phyloP scores from a whole-genome alignment of 192 early-diverging fungal species.

The Phlyctochytrium bullatum region DNA sequence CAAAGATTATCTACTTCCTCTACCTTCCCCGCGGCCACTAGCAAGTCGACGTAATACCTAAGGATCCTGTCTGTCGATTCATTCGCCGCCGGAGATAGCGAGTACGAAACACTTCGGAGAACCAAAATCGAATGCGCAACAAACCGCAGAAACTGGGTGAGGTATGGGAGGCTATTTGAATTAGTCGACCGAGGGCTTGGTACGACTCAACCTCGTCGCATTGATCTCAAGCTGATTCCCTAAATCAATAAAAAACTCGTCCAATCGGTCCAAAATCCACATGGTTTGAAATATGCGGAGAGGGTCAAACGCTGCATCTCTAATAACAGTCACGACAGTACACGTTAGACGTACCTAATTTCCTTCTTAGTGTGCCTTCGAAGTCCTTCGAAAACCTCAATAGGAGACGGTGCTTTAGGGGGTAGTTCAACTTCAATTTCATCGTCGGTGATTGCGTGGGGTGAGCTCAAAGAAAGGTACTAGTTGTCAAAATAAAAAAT shows the following conservation, averaged over 20 bases:
- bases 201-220: background rate
- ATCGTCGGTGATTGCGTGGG: no score
- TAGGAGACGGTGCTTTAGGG: conserved; percentile 3
- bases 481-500: no score
- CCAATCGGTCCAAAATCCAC: conserved; percentile 45
- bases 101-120: conserved; percentile 54
- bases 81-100: conserved; percentile 11
- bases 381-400: conserved; percentile 31
- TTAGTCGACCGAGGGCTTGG: background rate
- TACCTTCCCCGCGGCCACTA: conserved; percentile 29
- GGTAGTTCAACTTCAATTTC: background rate
- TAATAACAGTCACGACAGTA: background rate
- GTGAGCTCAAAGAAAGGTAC: no score
- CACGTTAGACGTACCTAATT: conserved; percentile 12
- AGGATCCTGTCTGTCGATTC: conserved; percentile 47
- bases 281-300: conserved; percentile 54
- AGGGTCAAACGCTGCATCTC: conserved; percentile 29
- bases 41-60: conserved; percentile 48
- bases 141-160: conserved; percentile 64
- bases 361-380: conserved; percentile 25
- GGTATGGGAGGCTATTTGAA: conserved; percentile 16
- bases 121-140: conserved; percentile 66
- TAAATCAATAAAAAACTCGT: conserved; percentile 35
- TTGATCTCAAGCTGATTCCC: conserved; percentile 20
- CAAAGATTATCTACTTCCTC: no score